Evolutionary conservation across 1,139 yeast species (phyloP), one percentile per base, ranked within the genome.

Genomic region (Taphrina populina): DNA sequence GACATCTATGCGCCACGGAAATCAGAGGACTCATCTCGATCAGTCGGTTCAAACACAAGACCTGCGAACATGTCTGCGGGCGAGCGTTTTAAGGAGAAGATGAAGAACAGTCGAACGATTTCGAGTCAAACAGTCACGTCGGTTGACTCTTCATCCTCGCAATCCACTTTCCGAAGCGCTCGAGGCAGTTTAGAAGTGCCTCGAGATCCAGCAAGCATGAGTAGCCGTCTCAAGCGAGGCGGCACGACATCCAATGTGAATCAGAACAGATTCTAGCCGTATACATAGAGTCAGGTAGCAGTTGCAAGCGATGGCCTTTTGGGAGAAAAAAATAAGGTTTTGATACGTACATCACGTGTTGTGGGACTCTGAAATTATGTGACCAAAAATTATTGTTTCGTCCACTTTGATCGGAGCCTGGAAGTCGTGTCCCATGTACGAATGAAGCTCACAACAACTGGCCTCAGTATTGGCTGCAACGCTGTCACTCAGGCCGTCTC

Each of bases 401-500:
- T n/a, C n/a, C n/a, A n/a, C n/a, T n/a, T n/a, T n/a, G n/a, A n/a
- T n/a, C n/a, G n/a, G n/a, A n/a, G n/a, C n/a, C n/a, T n/a, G n/a
- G n/a, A n/a, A n/a, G n/a, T n/a, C n/a, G n/a, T n/a, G 5, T 10
- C 43, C 10, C 3, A 36, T 37, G 47, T n/a, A 5, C 37, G 17
- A 8, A 43, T 43, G 47, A 17, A 21, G 15, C 8, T 26, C 13
- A 7, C n/a, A 13, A 2, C 29, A 8, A 19, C 37, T 1, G 47
- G 17, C n/a, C 8, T 30, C 35, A 30, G 37, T 11, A 32, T 49
- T 2, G 54, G 54, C 20, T 49, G 54, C 24, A 49, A 49, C 39
- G 54, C 54, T 20, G 44, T 40, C 23, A 49, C 54, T 2, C 54
- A 49, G 30, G 54, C 35, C 7, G 54, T 49, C 20, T 17, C 37